Base-by-base conservation (phyloP, 805 yeast species). In the Isabelozyma heimii region DNA sequence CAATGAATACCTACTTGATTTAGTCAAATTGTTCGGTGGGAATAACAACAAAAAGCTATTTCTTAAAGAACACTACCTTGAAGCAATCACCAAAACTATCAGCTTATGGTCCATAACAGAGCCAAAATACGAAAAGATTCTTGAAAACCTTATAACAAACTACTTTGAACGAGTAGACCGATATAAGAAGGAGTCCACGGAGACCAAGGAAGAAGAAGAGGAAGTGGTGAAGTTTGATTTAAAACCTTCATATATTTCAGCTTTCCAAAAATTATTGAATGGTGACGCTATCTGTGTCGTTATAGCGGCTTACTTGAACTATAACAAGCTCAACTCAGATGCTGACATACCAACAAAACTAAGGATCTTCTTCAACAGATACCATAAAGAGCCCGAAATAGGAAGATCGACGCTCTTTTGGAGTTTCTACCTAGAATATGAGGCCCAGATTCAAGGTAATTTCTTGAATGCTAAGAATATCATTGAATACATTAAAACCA, bases 371-470 rank as follows among this genome's bases (percentile, higher is more conserved):
- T 72, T 64, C 57, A 69, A 69, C 51, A 54, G 50, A 17, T 55
- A 57, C 46, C 57, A 63, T 50, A 48, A 48, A 4, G 62, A 71
- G 30, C 53, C 59, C 1, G 57, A 66, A 3, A 57, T 84, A 12
- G 65, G 65, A 41, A 57, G 66, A 5, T 77, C 82, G 1, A 63
- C 64, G 5, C 56, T 72, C 16, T 87, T 83, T 55, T 86, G 91
- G 91, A 59, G 64, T 9, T 73, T 76, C 38, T 82, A 67, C 51
- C 75, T 85, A 51, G 78, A 80, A 43, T 82, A 78, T 56, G 86
- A 84, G 52, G 73, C 66, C 7, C 13, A 72, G 17, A 46, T 55
- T 1, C 70, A 70, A 43, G 65, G 70, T 15, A 82, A 83, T 51
- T 65, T 72, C 28, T 60, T 60, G 24, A 79, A 80, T 51, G 52